Percentiles rank a stretch among this genome's conserved stretches.
Evolutionary conservation across 148 eudicot species (phyloP).

Genomic region (Salicornia ramosissima): DNA sequence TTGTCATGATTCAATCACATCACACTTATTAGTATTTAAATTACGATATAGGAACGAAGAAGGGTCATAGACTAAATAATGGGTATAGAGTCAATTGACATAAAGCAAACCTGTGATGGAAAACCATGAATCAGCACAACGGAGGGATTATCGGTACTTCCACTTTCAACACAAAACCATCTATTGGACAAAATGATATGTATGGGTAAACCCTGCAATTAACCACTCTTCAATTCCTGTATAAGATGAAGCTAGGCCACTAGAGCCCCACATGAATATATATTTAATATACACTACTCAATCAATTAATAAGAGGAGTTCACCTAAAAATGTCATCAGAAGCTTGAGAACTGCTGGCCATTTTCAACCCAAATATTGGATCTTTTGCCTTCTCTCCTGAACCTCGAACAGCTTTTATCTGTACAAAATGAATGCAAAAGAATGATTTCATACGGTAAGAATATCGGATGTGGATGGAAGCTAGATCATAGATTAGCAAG

Average conservation of each 20-base stretch:
- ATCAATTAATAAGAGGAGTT: slow-evolving; percentile 19
- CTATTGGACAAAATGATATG: slow-evolving; percentile 68
- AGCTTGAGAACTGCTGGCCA: slow-evolving; percentile 81
- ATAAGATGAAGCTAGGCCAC: slow-evolving; percentile 30
- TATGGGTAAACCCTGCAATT: slow-evolving; percentile 69
- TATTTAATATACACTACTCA: background rate
- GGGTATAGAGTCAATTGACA: background rate
- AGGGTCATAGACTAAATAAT: background rate
- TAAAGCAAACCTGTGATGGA: slow-evolving; percentile 82
- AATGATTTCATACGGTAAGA: background rate
- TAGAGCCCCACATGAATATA: slow-evolving; percentile 15
- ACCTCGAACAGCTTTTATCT: slow-evolving; percentile 86
- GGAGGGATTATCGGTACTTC: slow-evolving; percentile 64
- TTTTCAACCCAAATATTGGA: slow-evolving; percentile 86
- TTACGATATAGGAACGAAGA: background rate
- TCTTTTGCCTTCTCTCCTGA: slow-evolving; percentile 87
- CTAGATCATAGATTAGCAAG: background rate
- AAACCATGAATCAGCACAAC: slow-evolving; percentile 88
- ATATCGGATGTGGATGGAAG: background rate
- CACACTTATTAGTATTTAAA: background rate
- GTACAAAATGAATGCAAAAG: background rate
- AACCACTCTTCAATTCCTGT: slow-evolving; percentile 62
- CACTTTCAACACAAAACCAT: slow-evolving; percentile 96
- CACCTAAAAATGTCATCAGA: slow-evolving; percentile 86
- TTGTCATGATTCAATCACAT: background rate